Evolutionary conservation across 2,329 filamentous ascomycete species (phyloP), one percentile per base, ranked within the genome.

Genomic region (Colletotrichum tanaceti): DNA sequence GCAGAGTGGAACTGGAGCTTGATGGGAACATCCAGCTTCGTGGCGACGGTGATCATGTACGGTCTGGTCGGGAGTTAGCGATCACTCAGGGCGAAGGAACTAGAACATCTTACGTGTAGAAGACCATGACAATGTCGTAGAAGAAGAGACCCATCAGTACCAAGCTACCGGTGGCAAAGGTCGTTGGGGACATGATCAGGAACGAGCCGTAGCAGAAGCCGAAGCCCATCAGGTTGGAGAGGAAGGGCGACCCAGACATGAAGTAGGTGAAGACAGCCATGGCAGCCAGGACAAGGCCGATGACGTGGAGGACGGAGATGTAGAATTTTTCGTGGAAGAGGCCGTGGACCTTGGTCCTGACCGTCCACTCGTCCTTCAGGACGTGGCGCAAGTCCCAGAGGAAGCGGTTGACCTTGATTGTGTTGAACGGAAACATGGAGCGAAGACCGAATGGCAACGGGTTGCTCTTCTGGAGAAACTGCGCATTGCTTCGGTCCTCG

Each of bases 41-140:
- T 97, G 14, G 95, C 96, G 10, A 99, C 93, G 0, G 91, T 93
- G 7, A 94, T 85, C 93, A 96, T 96, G 76, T 93, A 90, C 0
- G 93, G 93, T 0, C 89, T 91, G 65, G 1, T 32, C n/a, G 24
- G 6, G 4, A 14, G 24, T 61, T 14, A 71, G 78, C 71, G 77
- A 73, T 16, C 28, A 43, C 18, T 43, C 5, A 46, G 18, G n/a
- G 5, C 7, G n/a, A 28, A 24, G 6, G 22, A 22, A 13, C 53
- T 7, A 2, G n/a, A n/a, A 10, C 6, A n/a, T 84, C 87, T 79
- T 76, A 90, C 82, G 92, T 94, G 77, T 91, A 96, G 76, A 96
- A 96, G 6, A 96, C 93, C 85, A 95, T 94, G 78, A 96, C 90
- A 57, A 99, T 95, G 77, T 99, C 95, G 76, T 99, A 99, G 75